Conservation (phyloP, 1,139 yeast genomes). For the Magnusiomyces clavatus region DNA sequence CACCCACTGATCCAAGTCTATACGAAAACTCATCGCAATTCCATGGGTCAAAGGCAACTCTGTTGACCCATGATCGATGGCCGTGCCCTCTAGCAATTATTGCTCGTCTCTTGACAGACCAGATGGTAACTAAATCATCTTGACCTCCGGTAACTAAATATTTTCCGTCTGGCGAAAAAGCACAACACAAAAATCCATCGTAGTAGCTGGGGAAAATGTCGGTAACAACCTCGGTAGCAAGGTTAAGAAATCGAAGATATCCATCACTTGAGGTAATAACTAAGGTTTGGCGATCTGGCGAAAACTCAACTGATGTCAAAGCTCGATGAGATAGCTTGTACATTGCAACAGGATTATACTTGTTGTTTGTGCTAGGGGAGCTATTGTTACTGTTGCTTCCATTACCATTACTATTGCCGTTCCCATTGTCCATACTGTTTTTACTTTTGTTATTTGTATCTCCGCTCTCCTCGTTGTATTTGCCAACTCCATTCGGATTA, state of each 20-base stretch:
- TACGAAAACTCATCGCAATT: conserved; percentile 36
- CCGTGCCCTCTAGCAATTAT: conserved; percentile 47
- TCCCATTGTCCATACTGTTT: not conserved
- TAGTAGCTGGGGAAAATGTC: conserved; percentile 63
- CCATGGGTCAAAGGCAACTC: conserved; percentile 40
- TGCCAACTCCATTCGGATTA: too few relatives aligned
- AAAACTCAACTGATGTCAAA: conserved; percentile 44
- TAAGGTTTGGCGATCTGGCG: conserved; percentile 36
- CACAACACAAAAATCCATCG: conserved; percentile 53
- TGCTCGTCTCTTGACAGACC: conserved; percentile 23
- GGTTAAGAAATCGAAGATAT: conserved; percentile 49
- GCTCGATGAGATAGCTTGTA: conserved; percentile 55
- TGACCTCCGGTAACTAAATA: conserved; percentile 49
- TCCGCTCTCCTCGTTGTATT: not conserved
- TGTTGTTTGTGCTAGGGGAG: not conserved
- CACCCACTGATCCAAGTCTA: conserved; percentile 59
- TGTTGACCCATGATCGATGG: conserved; percentile 56
- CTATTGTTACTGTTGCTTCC: conserved; percentile 12
- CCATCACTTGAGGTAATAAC: conserved; percentile 66
- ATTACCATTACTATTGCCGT: not conserved
- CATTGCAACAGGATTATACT: conserved; percentile 47
- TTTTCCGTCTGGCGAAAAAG: conserved; percentile 59
- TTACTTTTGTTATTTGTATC: not conserved
- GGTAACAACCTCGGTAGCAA: conserved; percentile 40
- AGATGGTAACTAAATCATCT: conserved; percentile 35